Evolutionary conservation across 2,329 filamentous ascomycete species (phyloP).

Genomic region (Cadophora sp.): DNA sequence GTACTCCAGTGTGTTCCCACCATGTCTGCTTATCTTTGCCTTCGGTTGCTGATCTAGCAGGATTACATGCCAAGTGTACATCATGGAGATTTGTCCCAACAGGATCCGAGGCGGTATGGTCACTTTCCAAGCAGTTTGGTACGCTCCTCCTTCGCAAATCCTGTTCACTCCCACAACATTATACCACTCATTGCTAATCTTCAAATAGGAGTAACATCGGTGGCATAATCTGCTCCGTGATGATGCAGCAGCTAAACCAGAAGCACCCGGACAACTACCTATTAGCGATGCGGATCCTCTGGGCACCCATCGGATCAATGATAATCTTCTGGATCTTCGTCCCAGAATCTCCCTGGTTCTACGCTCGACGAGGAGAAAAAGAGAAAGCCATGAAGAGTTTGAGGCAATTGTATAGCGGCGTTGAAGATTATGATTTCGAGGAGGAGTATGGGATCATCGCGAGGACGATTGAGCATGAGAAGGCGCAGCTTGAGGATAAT

Average conservation of each 20-base stretch:
- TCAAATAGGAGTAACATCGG: background rate
- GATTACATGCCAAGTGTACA: slow-evolving; percentile 20
- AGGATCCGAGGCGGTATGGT: slow-evolving; percentile 20
- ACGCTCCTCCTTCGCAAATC: background rate
- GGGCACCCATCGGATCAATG: slow-evolving; percentile 15
- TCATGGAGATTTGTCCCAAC: slow-evolving; percentile 22
- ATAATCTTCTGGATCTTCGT: slow-evolving; percentile 19
- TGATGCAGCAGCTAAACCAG: slow-evolving; percentile 16
- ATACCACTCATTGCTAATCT: background rate
- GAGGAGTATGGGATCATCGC: slow-evolving; percentile 20
- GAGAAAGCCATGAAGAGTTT: slow-evolving; percentile 15
- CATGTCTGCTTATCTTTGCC: too few relatives aligned
- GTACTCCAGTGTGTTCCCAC: slow-evolving; percentile 1
- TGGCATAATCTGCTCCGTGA: background rate
- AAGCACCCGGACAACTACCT: slow-evolving; percentile 18
- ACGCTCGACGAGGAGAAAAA: slow-evolving; percentile 15
- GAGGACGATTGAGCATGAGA: slow-evolving; percentile 17
- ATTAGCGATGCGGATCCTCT: slow-evolving; percentile 18
- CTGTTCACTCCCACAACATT: too few relatives aligned
- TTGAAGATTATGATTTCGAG: slow-evolving; percentile 18
- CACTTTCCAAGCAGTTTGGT: slow-evolving; percentile 17
- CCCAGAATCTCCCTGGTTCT: slow-evolving; percentile 18
- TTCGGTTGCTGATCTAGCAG: background rate
- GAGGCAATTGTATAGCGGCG: slow-evolving; percentile 13
- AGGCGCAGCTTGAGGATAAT: slow-evolving; percentile 3